A percentile compares a stretch with the other conserved stretches of the same genome.
phyloP scores from a whole-genome alignment of 192 early-diverging fungal genomes.

The Coemansia sp. region DNA sequence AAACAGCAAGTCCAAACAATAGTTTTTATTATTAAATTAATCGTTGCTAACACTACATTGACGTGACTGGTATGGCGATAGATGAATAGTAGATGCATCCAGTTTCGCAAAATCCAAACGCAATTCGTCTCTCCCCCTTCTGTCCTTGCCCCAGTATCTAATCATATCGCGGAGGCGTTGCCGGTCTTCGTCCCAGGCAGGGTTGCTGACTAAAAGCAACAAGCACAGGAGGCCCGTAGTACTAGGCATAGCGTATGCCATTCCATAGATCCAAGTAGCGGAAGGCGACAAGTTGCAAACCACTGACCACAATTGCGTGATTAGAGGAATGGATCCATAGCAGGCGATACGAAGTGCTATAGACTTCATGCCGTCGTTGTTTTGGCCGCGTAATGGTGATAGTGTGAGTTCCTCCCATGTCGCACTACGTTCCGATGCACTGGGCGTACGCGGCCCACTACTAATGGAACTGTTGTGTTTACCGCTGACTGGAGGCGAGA shows the following conservation, averaged over 20 bases:
- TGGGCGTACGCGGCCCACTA: slow-evolving; percentile 2
- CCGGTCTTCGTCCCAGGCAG: slow-evolving; percentile 21
- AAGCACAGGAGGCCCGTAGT: slow-evolving; percentile 26
- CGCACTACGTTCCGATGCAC: slow-evolving; percentile 6
- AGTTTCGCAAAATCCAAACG: slow-evolving; percentile 31
- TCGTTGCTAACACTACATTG: slow-evolving; percentile 15
- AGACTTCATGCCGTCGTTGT: not conserved
- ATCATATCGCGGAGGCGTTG: not conserved
- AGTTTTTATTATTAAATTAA: not conserved
- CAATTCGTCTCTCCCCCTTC: slow-evolving; percentile 2
- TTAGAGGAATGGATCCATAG: slow-evolving; percentile 18
- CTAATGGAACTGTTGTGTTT: not conserved
- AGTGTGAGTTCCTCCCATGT: slow-evolving; percentile 15
- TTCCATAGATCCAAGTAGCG: slow-evolving; percentile 22
- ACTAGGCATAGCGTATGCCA: slow-evolving; percentile 17
- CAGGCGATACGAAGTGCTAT: slow-evolving; percentile 14
- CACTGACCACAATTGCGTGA: slow-evolving; percentile 23
- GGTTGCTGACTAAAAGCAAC: slow-evolving; percentile 16
- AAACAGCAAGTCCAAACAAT: slow-evolving; percentile 5
- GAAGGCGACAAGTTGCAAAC: slow-evolving; percentile 15
- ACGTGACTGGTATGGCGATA: slow-evolving; percentile 46
- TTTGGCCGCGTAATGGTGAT: not conserved
- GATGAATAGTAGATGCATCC: slow-evolving; percentile 34
- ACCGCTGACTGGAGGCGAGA: not conserved
- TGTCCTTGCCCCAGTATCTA: not conserved